Conservation (phyloP, 148 eudicot species). For the Camellia lanceoleosa region DNA sequence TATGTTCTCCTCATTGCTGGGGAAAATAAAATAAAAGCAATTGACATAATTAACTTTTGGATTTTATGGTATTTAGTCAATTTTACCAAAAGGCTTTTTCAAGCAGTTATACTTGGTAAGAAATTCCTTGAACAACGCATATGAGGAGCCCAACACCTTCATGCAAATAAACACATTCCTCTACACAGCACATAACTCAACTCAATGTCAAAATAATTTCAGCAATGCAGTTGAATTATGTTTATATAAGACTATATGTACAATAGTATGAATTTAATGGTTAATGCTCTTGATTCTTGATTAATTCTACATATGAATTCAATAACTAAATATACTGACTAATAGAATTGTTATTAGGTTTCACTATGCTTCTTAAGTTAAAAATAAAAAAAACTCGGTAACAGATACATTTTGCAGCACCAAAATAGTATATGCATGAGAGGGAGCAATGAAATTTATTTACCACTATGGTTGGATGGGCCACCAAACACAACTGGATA, state of each 20-base stretch:
- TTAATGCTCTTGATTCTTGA: background rate
- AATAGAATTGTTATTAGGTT: background rate
- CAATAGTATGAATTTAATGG: background rate
- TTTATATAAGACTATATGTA: background rate
- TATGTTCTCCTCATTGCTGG: conserved; percentile 24
- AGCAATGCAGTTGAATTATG: background rate
- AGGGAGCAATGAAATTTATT: background rate
- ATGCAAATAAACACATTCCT: background rate
- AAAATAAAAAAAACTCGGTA: background rate
- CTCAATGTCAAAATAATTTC: background rate
- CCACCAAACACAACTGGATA: too few species aligned
- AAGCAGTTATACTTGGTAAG: background rate
- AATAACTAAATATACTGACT: background rate
- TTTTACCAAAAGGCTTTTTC: background rate
- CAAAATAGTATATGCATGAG: background rate
- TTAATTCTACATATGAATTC: background rate
- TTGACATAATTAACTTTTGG: background rate
- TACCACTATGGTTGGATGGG: background rate
- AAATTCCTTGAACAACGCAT: background rate
- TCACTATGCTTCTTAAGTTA: background rate
- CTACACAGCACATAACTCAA: background rate
- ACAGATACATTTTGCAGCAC: background rate
- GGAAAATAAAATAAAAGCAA: background rate
- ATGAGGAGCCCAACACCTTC: background rate
- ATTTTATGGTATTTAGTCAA: background rate